These are phyloP conservation scores for Diaporthe eres DNA, from an alignment of 2,329 filamentous ascomycete genomes.

Conservation along the genomic window DNA sequence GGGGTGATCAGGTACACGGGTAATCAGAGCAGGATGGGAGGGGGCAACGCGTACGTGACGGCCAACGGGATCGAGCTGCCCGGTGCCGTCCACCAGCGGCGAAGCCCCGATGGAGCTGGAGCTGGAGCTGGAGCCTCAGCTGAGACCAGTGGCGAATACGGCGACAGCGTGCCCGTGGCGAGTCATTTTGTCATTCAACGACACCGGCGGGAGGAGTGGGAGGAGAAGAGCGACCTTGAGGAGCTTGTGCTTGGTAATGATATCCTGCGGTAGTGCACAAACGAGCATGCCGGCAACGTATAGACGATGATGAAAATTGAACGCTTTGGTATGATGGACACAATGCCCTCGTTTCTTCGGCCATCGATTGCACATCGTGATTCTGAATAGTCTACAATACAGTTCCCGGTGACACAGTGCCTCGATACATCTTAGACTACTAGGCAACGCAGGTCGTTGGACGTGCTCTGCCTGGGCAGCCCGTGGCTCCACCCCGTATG, in stretches of 20 bases:
- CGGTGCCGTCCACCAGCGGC: conserved; percentile 7
- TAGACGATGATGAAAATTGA: conserved; percentile 4
- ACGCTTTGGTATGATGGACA: background rate
- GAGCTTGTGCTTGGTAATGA: conserved; percentile 32
- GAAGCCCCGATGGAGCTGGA: background rate
- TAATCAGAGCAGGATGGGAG: background rate
- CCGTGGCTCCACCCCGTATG: background rate
- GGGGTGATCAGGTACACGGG: conserved; percentile 14
- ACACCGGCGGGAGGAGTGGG: conserved; percentile 12
- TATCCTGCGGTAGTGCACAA: conserved; percentile 25
- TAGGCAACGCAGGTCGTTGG: background rate
- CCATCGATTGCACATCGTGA: background rate
- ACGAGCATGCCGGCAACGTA: conserved; percentile 8
- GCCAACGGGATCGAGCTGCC: conserved; percentile 1
- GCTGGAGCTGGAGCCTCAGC: background rate
- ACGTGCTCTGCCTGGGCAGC: conserved; percentile 3
- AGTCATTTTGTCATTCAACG: conserved; percentile 10
- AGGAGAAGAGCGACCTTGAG: conserved; percentile 26
- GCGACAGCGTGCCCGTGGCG: conserved; percentile 16
- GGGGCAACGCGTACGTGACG: background rate
- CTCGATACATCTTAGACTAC: too few relatives aligned
- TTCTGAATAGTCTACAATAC: too few relatives aligned
- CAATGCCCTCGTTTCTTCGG: background rate
- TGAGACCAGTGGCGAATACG: conserved; percentile 4
- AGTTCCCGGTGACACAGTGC: background rate